Evolutionary conservation across 768 basidiomycete species (phyloP).

Genomic region (Russula abietina): DNA sequence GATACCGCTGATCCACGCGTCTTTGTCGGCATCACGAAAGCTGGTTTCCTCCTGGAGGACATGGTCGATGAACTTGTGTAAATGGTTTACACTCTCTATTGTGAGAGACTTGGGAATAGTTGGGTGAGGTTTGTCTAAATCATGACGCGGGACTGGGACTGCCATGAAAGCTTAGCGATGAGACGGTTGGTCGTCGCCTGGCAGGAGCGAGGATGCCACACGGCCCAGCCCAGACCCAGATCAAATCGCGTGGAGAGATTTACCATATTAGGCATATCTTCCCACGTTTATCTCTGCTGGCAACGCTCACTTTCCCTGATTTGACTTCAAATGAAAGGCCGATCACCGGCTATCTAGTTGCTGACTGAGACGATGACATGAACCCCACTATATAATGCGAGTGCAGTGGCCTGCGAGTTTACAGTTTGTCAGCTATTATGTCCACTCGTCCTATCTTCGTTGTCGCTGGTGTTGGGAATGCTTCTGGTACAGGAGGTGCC

Average conservation of each 20-base stretch:
- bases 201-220: neutral
- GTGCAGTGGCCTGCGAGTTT: too few relatives aligned
- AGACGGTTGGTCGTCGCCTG: neutral
- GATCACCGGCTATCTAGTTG: neutral
- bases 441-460: slow-evolving; percentile 34
- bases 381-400: neutral
- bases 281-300: slow-evolving; percentile 3
- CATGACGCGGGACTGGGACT: neutral
- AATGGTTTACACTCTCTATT: slow-evolving; percentile 14
- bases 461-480: slow-evolving; percentile 39
- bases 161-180: slow-evolving; percentile 11
- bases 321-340: neutral
- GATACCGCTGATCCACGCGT: slow-evolving; percentile 11
- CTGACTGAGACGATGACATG: slow-evolving; percentile 12
- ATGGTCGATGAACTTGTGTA: slow-evolving; percentile 9
- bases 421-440: slow-evolving; percentile 24
- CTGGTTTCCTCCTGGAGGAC: slow-evolving; percentile 18
- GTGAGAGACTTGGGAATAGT: slow-evolving; percentile 5
- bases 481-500: slow-evolving; percentile 38
- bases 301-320: neutral
- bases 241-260: neutral
- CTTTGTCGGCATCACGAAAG: slow-evolving; percentile 13
- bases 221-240: neutral
- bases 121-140: neutral
- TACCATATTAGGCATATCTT: slow-evolving; percentile 1